Conservation (phyloP, 257 asterid species). For the Mitragyna speciosa region DNA sequence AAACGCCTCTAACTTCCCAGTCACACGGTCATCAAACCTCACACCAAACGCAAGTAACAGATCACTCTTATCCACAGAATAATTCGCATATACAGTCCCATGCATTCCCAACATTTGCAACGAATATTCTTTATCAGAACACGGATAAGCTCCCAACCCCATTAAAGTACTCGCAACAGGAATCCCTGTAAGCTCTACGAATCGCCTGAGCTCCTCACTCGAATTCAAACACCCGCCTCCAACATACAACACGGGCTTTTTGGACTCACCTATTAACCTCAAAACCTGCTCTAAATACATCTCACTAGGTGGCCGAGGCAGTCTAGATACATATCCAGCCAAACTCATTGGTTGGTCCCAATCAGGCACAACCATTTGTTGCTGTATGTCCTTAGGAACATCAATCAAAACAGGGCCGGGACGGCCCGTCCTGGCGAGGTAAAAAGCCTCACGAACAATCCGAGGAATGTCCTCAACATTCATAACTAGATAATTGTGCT, state of each 20-base stretch:
- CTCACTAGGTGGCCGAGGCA: slow-evolving; percentile 51
- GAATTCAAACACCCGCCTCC: slow-evolving; percentile 91
- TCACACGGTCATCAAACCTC: slow-evolving; percentile 82
- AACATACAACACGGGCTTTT: slow-evolving; percentile 68
- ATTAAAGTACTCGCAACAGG: slow-evolving; percentile 80
- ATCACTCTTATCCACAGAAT: slow-evolving; percentile 73
- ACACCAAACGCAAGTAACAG: slow-evolving; percentile 82
- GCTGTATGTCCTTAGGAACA: slow-evolving; percentile 79
- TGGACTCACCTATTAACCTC: slow-evolving; percentile 61
- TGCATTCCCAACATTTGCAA: slow-evolving; percentile 93
- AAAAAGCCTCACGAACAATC: slow-evolving; percentile 64
- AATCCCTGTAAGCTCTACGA: slow-evolving; percentile 59
- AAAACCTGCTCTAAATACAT: slow-evolving; percentile 51
- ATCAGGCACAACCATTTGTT: slow-evolving; percentile 68
- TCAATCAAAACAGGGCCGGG: slow-evolving; percentile 86
- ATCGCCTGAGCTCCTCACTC: slow-evolving; percentile 56
- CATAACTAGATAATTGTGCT: slow-evolving; percentile 72
- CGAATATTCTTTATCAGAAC: slow-evolving; percentile 50
- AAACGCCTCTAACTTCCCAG: slow-evolving; percentile 77
- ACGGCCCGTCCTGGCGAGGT: slow-evolving; percentile 57
- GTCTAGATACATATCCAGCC: slow-evolving; percentile 57
- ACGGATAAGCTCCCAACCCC: slow-evolving; percentile 74
- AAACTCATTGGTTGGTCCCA: slow-evolving; percentile 70
- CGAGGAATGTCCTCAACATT: slow-evolving; percentile 74
- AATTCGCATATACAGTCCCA: slow-evolving; percentile 80